A percentile compares a stretch with the other conserved stretches of the same genome.
These are phyloP conservation scores for Millerozyma miso DNA, from an alignment of 805 yeast genomes.

Conservation along the genomic window DNA sequence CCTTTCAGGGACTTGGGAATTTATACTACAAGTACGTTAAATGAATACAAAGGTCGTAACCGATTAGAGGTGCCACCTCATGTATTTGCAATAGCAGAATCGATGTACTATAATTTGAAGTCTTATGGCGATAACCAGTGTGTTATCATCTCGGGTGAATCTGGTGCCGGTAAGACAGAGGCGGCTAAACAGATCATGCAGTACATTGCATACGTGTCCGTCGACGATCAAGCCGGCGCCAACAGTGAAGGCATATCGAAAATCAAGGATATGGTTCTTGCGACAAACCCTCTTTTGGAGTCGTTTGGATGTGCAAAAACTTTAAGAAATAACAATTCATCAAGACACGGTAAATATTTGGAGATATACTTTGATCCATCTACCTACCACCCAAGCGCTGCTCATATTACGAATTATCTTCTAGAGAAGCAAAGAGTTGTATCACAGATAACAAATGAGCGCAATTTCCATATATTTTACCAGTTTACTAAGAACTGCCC, in stretches of 20 bases:
- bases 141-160: constrained; percentile 95
- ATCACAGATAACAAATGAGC: constrained; percentile 85
- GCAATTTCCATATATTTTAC: constrained; percentile 96
- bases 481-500: constrained; percentile 92
- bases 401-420: constrained; percentile 91
- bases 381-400: constrained; percentile 85
- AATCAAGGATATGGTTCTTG: constrained; percentile 95
- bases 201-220: constrained; percentile 87
- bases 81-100: constrained; percentile 95
- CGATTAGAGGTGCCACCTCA: constrained; percentile 97
- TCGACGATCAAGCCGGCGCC: constrained; percentile 24
- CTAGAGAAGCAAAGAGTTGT: constrained; percentile 96
- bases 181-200: constrained; percentile 98
- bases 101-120: constrained; percentile 93
- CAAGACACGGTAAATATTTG: constrained; percentile 89
- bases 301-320: constrained; percentile 95
- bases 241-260: constrained; percentile 67
- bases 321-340: constrained; percentile 80
- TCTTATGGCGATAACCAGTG: constrained; percentile 93
- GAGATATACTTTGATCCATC: constrained; percentile 78
- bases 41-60: constrained; percentile 83
- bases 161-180: constrained; percentile 98
- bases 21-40: constrained; percentile 74
- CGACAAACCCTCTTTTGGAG: constrained; percentile 90
- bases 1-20: constrained; percentile 97